A percentile compares a stretch with the other conserved stretches of the same genome.
Conservation (phyloP, 2,329 filamentous ascomycete species). For the Cladosporium sp. region DNA sequence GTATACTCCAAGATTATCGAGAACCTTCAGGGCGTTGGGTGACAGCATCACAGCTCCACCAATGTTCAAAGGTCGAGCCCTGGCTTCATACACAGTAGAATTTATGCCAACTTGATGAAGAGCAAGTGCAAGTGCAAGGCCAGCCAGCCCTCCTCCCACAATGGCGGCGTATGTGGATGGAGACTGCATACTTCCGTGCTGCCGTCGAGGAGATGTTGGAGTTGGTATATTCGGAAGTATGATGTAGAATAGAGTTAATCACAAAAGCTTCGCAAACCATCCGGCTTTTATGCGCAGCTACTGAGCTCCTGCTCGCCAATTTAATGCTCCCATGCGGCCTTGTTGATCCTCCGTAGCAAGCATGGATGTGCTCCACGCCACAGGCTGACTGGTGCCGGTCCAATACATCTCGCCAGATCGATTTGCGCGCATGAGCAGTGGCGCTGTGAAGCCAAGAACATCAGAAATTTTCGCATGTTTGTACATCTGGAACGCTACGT, state of each 20-base stretch:
- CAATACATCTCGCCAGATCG: too few species aligned
- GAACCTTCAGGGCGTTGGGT: background rate
- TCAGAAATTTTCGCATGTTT: background rate
- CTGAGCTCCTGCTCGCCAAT: background rate
- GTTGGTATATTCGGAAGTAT: background rate
- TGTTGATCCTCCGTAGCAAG: background rate
- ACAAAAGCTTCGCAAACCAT: background rate
- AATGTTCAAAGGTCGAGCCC: background rate
- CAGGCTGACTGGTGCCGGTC: background rate
- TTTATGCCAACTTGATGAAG: background rate
- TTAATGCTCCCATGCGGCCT: background rate
- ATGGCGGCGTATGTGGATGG: background rate
- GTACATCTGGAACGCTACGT: background rate
- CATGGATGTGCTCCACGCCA: background rate
- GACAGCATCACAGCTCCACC: conserved; percentile 7
- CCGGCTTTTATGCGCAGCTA: background rate
- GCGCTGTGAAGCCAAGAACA: background rate
- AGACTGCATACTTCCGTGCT: background rate
- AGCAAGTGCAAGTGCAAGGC: background rate
- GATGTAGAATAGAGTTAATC: background rate
- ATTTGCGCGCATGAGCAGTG: too few species aligned
- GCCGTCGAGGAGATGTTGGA: background rate
- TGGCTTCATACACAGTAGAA: background rate
- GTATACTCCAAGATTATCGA: conserved; percentile 3
- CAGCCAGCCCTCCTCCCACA: background rate